A percentile compares a stretch with the other conserved stretches of the same genome.
These are phyloP conservation scores for Aspergillus jensenii DNA, from an alignment of 2,329 filamentous ascomycete species.

Conservation along the genomic window DNA sequence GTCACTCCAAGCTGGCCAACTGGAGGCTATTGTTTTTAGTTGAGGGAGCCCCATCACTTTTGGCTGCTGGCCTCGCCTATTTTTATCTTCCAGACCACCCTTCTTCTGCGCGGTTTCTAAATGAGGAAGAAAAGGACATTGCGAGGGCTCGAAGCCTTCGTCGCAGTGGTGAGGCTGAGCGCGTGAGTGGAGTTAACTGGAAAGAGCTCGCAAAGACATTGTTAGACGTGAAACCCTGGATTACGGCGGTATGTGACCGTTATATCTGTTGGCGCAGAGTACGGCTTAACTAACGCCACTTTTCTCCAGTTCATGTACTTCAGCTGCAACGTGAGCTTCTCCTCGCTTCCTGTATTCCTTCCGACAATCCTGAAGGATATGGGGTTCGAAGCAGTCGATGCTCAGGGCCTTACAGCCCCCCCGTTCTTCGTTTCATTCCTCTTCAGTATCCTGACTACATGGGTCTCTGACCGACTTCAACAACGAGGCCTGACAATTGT, in stretches of 20 bases:
- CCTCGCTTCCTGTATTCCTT: conserved; percentile 64
- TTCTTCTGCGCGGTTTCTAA: conserved; percentile 55
- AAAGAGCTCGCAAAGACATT: conserved; percentile 49
- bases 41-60: conserved; percentile 61
- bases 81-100: conserved; percentile 52
- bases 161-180: conserved; percentile 51
- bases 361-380: conserved; percentile 64
- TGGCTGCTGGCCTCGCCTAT: conserved; percentile 56
- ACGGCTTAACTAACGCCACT: conserved; percentile 14
- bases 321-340: conserved; percentile 64
- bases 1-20: conserved; percentile 55
- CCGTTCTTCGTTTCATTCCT: conserved; percentile 69
- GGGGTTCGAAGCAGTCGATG: conserved; percentile 66
- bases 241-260: conserved; percentile 41
- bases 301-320: conserved; percentile 55
- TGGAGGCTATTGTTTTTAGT: conserved; percentile 68
- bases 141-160: conserved; percentile 55
- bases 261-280: neutral
- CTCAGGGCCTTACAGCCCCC: conserved; percentile 71
- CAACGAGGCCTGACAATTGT: conserved; percentile 64
- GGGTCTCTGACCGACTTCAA: conserved; percentile 63
- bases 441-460: conserved; percentile 61
- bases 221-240: conserved; percentile 49
- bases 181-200: conserved; percentile 44
- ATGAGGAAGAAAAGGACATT: conserved; percentile 57